Evolutionary conservation across 2,329 filamentous ascomycete genomes (phyloP), one percentile per base, ranked within the genome.

Genomic region (Ramularia endophylla): DNA sequence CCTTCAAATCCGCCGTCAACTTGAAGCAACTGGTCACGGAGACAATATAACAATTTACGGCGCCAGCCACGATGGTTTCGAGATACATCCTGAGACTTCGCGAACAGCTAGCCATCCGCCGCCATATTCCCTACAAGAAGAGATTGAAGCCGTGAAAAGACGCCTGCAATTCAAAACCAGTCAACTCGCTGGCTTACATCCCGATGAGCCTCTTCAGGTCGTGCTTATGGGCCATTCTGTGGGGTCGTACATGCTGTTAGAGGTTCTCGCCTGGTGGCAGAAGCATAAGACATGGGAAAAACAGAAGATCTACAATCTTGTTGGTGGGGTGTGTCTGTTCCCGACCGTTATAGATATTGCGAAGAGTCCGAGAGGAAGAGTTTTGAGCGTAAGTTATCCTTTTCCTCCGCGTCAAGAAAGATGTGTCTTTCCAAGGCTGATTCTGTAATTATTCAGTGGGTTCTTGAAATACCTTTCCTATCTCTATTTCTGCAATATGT

Each of bases 321-420:
- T 51, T 6, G 56, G 56, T 12, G 61, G 56, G 9, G 57, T 72
- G 4, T 66, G 64, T 32, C 50, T 73, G 4, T 72, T 71, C 38
- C 68, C 70, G 2, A 72, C 70, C 0, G 58, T 73, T n/a, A 61
- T 65, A 39, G 62, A 73, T 44, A 65, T 73, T 33, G 63, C 61
- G 11, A 60, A 62, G 44, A 71, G 68, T 50, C 57, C 60, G 9
- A 69, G 59, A 41, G 70, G 70, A 5, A 59, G 55, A 47, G 64
- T 61, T 36, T 53, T 63, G 37, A 58, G 57, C 32, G 67, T 70
- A 57, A 32, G 64, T 62, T 8, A n/a, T 27, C 37, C 34, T 19
- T n/a, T 17, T 5, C 32, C 16, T 25, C 36, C 15, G 13, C 13
- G 6, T 20, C 12, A 8, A 11, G 15, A 6, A 11, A 25, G 22